Evolutionary conservation across 345 rosid species (phyloP).

Genomic region (Capsella bursapastoris): DNA sequence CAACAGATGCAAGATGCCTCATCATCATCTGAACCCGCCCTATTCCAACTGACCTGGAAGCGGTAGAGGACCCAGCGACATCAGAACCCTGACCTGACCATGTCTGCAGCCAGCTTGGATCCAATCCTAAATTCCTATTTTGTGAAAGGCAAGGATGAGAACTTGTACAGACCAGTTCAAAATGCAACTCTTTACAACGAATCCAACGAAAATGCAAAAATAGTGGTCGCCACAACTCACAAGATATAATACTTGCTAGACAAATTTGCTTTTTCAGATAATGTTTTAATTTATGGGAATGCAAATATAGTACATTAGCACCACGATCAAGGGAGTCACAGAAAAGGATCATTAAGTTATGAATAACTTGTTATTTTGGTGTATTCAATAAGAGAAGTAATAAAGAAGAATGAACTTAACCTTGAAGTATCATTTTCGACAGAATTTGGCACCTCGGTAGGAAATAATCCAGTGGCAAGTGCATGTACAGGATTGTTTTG

Average conservation of each 20-base stretch:
- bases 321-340: conserved; percentile 5
- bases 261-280: neutral
- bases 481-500: conserved; percentile 59
- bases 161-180: conserved; percentile 17
- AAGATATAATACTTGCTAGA: neutral
- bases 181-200: neutral
- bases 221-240: conserved; percentile 6
- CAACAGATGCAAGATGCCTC: conserved; percentile 98
- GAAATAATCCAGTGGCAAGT: conserved; percentile 70
- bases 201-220: neutral
- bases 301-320: neutral
- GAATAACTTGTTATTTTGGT: neutral
- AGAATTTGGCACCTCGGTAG: conserved; percentile 62
- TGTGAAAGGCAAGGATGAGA: conserved; percentile 30
- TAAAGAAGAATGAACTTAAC: conserved; percentile 49
- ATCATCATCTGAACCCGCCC: conserved; percentile 98
- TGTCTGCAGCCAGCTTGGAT: conserved; percentile 74
- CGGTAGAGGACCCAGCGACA: conserved; percentile 93
- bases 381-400: neutral
- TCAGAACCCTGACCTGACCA: conserved; percentile 83
- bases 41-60: conserved; percentile 73
- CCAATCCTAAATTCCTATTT: conserved; percentile 77
- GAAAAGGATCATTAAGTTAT: neutral
- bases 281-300: neutral
- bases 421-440: conserved; percentile 80